A percentile compares a stretch with the other conserved stretches of the same genome.
These are phyloP conservation scores for Elsinoe ampelina DNA, from an alignment of 2,329 filamentous ascomycete species.

Conservation along the genomic window DNA sequence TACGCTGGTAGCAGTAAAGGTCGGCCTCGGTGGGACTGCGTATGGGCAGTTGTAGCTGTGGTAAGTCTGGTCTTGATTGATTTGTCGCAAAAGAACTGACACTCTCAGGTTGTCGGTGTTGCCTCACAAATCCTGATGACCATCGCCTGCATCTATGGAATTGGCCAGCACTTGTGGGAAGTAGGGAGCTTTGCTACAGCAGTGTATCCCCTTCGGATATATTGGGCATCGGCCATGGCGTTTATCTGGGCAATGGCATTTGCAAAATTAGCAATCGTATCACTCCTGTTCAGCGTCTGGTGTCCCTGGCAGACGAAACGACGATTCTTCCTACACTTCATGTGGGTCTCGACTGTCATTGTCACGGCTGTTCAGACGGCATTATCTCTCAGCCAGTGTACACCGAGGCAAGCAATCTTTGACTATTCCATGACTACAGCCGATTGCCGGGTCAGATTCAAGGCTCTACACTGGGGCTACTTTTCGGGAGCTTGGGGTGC, in stretches of 20 bases:
- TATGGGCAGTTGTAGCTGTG: not conserved
- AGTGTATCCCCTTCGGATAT: not conserved
- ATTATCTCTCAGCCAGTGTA: not conserved
- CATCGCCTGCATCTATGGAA: not conserved
- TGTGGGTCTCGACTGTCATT: not conserved
- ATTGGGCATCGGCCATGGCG: not conserved
- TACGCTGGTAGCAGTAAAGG: constrained; percentile 3
- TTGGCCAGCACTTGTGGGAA: not conserved
- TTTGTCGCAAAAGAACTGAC: not conserved
- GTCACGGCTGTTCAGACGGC: not conserved
- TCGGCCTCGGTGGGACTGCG: not conserved
- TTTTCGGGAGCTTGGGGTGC: not conserved
- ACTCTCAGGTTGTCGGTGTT: not conserved
- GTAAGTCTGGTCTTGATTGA: not conserved
- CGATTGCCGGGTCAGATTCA: not conserved
- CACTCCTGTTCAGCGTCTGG: constrained; percentile 1
- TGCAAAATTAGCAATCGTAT: not conserved
- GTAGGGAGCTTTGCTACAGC: not conserved
- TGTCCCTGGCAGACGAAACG: constrained; percentile 7
- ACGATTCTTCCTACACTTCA: not conserved
- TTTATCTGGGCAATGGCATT: not conserved
- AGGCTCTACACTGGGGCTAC: not conserved
- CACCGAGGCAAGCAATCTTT: not conserved
- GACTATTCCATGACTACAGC: not conserved
- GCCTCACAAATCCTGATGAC: not conserved